Conservation (phyloP, 2,329 filamentous ascomycete genomes). For the Alternaria sp. region DNA sequence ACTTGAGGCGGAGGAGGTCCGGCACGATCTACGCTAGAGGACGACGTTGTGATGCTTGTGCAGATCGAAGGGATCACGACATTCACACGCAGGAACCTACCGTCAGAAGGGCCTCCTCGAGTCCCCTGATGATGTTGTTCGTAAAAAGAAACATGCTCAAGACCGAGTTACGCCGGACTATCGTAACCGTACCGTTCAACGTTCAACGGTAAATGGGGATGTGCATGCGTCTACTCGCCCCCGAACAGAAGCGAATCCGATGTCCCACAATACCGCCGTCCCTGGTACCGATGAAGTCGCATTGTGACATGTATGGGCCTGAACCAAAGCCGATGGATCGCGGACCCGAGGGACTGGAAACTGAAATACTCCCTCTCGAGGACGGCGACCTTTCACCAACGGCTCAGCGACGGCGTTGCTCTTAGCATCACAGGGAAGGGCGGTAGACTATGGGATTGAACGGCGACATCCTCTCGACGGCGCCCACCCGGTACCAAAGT, state of each 20-base stretch:
- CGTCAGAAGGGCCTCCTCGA: background rate
- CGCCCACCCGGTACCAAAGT: conserved; percentile 1
- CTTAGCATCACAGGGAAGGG: background rate
- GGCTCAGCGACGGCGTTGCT: conserved; percentile 3
- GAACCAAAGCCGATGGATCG: background rate
- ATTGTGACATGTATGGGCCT: background rate
- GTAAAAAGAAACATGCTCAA: background rate
- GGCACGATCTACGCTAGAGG: conserved; percentile 8
- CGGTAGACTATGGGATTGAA: conserved; percentile 10
- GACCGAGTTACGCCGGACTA: background rate
- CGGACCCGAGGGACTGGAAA: conserved; percentile 4
- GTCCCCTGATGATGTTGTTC: background rate
- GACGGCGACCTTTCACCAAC: background rate
- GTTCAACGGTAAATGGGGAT: background rate
- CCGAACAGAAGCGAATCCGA: background rate
- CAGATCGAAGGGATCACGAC: background rate
- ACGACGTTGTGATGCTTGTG: conserved; percentile 9
- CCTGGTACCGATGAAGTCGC: background rate
- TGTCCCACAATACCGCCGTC: conserved; percentile 9
- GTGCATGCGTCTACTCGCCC: conserved; percentile 2
- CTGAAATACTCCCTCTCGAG: background rate
- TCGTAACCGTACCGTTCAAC: background rate
- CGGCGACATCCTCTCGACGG: conserved; percentile 5
- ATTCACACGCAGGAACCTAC: background rate
- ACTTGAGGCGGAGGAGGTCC: conserved; percentile 5